Conservation (phyloP, 805 yeast genomes). For the Kluyveromyces dobzhanskii region DNA sequence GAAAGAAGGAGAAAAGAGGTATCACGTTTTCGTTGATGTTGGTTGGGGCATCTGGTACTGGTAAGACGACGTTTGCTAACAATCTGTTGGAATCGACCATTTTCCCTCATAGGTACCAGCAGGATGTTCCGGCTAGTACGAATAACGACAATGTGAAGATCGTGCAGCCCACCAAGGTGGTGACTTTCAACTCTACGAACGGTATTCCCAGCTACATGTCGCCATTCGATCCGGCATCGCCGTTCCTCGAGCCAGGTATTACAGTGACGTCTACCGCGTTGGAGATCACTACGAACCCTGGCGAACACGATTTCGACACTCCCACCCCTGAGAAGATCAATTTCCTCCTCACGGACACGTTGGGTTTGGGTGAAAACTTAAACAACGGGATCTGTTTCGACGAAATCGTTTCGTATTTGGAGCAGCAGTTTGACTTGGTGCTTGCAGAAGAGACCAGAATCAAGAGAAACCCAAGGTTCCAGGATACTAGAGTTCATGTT, state of each 20-base stretch:
- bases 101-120: constrained; percentile 50
- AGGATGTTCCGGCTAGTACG: constrained; percentile 21
- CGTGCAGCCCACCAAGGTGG: constrained; percentile 28
- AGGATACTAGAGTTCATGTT: constrained; percentile 69
- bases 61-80: constrained; percentile 70
- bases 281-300: constrained; percentile 20
- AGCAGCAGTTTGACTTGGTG: constrained; percentile 70
- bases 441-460: constrained; percentile 83
- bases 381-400: constrained; percentile 60
- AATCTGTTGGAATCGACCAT: constrained; percentile 55
- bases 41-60: constrained; percentile 68
- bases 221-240: constrained; percentile 53
- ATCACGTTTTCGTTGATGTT: constrained; percentile 66
- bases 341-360: constrained; percentile 62
- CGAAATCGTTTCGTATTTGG: constrained; percentile 58
- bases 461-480: constrained; percentile 74
- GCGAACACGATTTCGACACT: constrained; percentile 5
- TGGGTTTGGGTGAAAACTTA: constrained; percentile 73
- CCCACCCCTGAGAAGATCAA: constrained; percentile 36
- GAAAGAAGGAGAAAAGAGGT: constrained; percentile 65
- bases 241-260: constrained; percentile 64
- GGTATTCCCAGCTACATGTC: constrained; percentile 53
- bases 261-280: constrained; percentile 46
- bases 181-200: constrained; percentile 52
- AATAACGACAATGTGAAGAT: constrained; percentile 17